phyloP scores from a whole-genome alignment of 352 stramenopile genomes.

The Chrysophaeum taylorii region DNA sequence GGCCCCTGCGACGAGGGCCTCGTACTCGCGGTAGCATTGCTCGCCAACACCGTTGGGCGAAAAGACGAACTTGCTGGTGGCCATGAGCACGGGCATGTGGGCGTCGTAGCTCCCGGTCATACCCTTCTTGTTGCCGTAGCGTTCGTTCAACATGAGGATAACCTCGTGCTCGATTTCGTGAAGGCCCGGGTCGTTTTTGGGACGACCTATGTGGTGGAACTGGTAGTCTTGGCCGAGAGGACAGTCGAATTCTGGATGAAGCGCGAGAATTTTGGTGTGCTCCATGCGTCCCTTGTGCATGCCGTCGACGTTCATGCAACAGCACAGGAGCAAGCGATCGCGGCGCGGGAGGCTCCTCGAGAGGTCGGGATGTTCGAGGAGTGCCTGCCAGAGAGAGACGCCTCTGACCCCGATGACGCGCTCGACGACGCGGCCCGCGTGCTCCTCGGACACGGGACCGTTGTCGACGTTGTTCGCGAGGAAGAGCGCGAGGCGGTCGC shows the following conservation, averaged over 20 bases:
- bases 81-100: slow-evolving; percentile 4
- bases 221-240: neutral
- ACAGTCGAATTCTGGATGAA: neutral
- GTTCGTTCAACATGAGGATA: neutral
- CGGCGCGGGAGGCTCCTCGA: neutral
- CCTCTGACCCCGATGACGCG: slow-evolving; percentile 10
- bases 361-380: slow-evolving; percentile 1
- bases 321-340: slow-evolving; percentile 7
- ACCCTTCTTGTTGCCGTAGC: slow-evolving; percentile 4
- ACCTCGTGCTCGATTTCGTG: neutral
- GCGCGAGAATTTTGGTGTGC: neutral
- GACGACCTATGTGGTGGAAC: neutral
- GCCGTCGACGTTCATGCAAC: slow-evolving; percentile 11
- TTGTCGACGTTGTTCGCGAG: slow-evolving; percentile 11
- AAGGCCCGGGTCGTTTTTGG: neutral
- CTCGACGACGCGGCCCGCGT: neutral
- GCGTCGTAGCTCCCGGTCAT: slow-evolving; percentile 10
- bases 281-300: neutral
- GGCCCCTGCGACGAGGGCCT: neutral
- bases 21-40: slow-evolving; percentile 17
- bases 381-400: neutral
- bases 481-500: neutral
- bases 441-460: neutral
- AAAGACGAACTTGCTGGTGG: neutral
- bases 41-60: slow-evolving; percentile 7